These are phyloP conservation scores for Exophiala dermatitidis DNA, from an alignment of 2,329 filamentous ascomycete species.

Conservation along the genomic window DNA sequence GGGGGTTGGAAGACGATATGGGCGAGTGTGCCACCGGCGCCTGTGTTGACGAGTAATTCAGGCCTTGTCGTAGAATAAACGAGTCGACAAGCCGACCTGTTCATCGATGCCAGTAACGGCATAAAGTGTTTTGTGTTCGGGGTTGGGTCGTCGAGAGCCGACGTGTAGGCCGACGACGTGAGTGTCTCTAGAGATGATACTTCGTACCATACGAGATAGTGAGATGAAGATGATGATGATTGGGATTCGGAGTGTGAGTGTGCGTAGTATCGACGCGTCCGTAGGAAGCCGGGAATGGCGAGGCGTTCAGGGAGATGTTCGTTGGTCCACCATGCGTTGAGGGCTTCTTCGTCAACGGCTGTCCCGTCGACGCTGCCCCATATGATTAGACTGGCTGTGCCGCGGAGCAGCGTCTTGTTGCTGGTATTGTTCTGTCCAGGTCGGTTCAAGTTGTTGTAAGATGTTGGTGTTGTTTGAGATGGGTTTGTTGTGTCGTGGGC, in stretches of 20 bases:
- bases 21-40: constrained; percentile 2
- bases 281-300: constrained; percentile 10
- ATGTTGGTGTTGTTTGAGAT: too few species aligned
- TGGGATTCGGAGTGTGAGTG: constrained; percentile 7
- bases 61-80: constrained; percentile 6
- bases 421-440: too few species aligned
- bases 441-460: too few species aligned
- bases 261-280: constrained; percentile 8
- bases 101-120: constrained; percentile 11
- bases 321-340: constrained; percentile 14
- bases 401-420: neutral
- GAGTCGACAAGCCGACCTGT: constrained; percentile 7
- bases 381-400: constrained; percentile 9
- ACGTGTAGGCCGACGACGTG: constrained; percentile 10
- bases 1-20: constrained; percentile 6
- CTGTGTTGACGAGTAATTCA: constrained; percentile 1
- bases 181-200: constrained; percentile 8
- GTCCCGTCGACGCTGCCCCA: constrained; percentile 8
- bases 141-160: constrained; percentile 8
- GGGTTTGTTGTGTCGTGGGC: too few species aligned
- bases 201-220: constrained; percentile 13
- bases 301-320: constrained; percentile 12
- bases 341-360: constrained; percentile 6
- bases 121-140: constrained; percentile 6
- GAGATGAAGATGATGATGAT: too few species aligned